phyloP scores from a whole-genome alignment of 768 basidiomycete species.

The Calocera cornea region DNA sequence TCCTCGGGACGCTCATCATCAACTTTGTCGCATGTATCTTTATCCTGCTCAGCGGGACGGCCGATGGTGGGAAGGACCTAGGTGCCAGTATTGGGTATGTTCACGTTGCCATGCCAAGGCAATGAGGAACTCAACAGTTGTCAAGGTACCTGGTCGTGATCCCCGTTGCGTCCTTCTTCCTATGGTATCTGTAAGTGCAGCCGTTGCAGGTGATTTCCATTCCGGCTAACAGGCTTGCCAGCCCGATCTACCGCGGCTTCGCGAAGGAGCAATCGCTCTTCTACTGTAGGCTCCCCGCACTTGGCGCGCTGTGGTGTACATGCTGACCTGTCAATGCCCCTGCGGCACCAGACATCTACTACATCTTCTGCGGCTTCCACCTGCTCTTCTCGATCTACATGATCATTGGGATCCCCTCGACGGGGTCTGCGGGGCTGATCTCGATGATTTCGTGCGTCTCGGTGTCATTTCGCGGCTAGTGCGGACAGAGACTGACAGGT shows the following conservation, averaged over 20 bases:
- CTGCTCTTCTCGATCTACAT: slow-evolving; percentile 85
- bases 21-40: slow-evolving; percentile 88
- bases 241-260: slow-evolving; percentile 94
- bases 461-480: background rate
- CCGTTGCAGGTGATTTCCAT: background rate
- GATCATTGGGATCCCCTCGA: slow-evolving; percentile 85
- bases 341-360: slow-evolving; percentile 63
- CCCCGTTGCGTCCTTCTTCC: slow-evolving; percentile 62
- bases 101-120: background rate
- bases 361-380: slow-evolving; percentile 94
- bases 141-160: slow-evolving; percentile 63
- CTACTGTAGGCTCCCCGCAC: slow-evolving; percentile 49
- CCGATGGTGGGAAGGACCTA: slow-evolving; percentile 64
- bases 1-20: slow-evolving; percentile 63
- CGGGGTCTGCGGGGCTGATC: slow-evolving; percentile 90
- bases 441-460: slow-evolving; percentile 47
- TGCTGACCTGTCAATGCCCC: background rate
- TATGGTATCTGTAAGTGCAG: slow-evolving; percentile 77
- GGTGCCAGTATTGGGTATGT: slow-evolving; percentile 72
- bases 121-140: slow-evolving; percentile 12
- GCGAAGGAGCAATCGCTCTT: slow-evolving; percentile 96
- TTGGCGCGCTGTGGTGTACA: background rate
- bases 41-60: slow-evolving; percentile 61
- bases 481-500: background rate
- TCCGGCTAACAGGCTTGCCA: slow-evolving; percentile 21